A percentile compares a stretch with the other conserved stretches of the same genome.
Evolutionary conservation across 805 yeast genomes (phyloP).

Genomic region (Starmerella apicola): DNA sequence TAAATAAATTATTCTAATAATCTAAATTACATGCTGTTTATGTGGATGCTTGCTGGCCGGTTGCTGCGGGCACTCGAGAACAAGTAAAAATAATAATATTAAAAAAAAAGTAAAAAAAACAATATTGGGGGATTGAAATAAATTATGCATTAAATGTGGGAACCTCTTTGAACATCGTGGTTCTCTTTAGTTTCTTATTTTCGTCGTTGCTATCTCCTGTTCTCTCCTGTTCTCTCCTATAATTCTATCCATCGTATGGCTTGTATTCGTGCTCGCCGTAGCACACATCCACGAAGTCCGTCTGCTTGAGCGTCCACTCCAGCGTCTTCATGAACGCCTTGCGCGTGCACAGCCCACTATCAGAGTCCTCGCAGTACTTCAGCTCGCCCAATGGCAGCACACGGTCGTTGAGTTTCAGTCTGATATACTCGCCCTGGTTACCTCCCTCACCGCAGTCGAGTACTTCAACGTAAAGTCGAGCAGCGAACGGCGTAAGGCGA

Average conservation of each 20-base stretch:
- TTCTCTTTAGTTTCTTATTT: no score
- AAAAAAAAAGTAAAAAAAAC: no score
- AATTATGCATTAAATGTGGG: no score
- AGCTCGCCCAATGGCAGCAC: conserved; percentile 29
- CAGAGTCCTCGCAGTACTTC: conserved; percentile 25
- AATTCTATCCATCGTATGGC: conserved; percentile 3
- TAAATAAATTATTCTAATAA: no score
- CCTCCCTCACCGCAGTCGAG: conserved; percentile 26
- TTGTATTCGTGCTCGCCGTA: conserved; percentile 17
- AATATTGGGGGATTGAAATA: no score
- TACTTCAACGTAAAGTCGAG: conserved; percentile 31
- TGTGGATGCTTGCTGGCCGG: no score
- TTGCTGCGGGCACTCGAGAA: no score
- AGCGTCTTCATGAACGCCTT: conserved; percentile 23
- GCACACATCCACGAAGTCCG: conserved; percentile 25
- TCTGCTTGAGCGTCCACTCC: conserved; percentile 20
- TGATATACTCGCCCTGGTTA: conserved; percentile 20
- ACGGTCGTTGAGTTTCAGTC: conserved; percentile 30
- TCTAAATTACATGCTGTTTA: no score
- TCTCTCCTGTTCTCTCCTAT: neutral
- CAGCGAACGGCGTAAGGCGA: conserved; percentile 33
- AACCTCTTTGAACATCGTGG: no score
- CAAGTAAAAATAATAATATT: no score
- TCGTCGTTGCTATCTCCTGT: neutral
- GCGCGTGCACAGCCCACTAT: conserved; percentile 28